These are phyloP conservation scores for Crithidia expoeki DNA, from an alignment of 208 protist genomes.

Conservation along the genomic window DNA sequence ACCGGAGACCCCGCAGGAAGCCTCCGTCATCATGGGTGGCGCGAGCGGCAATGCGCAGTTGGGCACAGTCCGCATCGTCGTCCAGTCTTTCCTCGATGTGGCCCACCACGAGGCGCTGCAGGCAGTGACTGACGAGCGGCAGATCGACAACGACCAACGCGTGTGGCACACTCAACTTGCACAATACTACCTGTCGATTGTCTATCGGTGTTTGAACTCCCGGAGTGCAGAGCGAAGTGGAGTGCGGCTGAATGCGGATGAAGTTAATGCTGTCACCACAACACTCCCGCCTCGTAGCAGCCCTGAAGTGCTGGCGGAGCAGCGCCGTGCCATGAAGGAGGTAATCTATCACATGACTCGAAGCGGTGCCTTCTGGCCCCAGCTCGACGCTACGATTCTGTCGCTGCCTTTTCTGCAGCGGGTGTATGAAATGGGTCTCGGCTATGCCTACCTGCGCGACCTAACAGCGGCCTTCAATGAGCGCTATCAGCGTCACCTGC, in stretches of 20 bases:
- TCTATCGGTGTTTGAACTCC: conserved; percentile 32
- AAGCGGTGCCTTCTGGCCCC: conserved; percentile 37
- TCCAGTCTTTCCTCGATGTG: conserved; percentile 50
- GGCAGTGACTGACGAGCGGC: conserved; percentile 27
- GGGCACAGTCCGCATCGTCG: conserved; percentile 42
- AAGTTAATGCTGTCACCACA: background rate
- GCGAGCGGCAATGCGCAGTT: conserved; percentile 47
- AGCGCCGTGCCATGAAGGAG: conserved; percentile 77
- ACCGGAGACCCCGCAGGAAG: conserved; percentile 8
- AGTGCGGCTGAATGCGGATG: background rate
- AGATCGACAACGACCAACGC: conserved; percentile 43
- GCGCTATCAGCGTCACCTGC: conserved; percentile 53
- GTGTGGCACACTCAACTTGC: conserved; percentile 67
- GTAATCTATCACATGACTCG: conserved; percentile 57
- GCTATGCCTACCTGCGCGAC: conserved; percentile 73
- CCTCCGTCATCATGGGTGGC: conserved; percentile 24
- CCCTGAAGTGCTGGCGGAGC: conserved; percentile 26
- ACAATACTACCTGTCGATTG: conserved; percentile 52
- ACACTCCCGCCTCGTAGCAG: background rate
- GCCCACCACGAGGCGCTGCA: conserved; percentile 22
- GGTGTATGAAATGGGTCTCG: conserved; percentile 60
- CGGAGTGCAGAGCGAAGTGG: background rate
- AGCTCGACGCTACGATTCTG: conserved; percentile 61
- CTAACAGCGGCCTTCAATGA: conserved; percentile 72
- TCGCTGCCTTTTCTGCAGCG: conserved; percentile 70